Evolutionary conservation across 2,329 filamentous ascomycete species (phyloP).

Genomic region (Neonectria neomacrospora): DNA sequence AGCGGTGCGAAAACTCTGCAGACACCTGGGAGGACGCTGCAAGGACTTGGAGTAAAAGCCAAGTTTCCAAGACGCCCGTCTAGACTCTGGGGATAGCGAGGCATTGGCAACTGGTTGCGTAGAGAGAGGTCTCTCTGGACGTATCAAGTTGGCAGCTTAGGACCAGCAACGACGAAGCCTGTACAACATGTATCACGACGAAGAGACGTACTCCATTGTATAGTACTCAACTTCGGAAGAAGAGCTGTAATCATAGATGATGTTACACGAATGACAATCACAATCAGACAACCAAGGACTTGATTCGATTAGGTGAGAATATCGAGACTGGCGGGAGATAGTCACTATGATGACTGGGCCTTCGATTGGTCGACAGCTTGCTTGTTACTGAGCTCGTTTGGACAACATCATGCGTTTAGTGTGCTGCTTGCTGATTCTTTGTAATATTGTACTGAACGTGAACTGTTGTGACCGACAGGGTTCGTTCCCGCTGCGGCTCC

Average conservation of each 20-base stretch:
- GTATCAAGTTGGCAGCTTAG: not conserved
- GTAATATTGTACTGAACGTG: not conserved
- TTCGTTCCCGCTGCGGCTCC: not conserved
- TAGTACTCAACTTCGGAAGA: conserved; percentile 28
- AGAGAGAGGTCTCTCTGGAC: not conserved
- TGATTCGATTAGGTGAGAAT: not conserved
- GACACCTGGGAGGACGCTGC: conserved; percentile 74
- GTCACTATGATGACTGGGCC: not conserved
- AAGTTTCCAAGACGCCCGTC: conserved; percentile 25
- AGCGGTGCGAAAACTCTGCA: conserved; percentile 74
- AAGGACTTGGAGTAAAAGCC: conserved; percentile 66
- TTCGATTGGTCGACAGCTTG: not conserved
- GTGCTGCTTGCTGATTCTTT: not conserved
- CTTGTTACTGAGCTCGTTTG: not conserved
- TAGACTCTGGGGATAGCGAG: conserved; percentile 11
- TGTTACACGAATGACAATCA: not conserved
- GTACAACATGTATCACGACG: conserved; percentile 31
- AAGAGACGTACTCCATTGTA: conserved; percentile 29
- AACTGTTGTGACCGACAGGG: not conserved
- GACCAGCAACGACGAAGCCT: conserved; percentile 2
- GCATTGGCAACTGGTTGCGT: not conserved
- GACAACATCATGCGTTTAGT: not conserved
- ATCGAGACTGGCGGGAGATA: not conserved
- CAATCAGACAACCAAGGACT: not conserved
- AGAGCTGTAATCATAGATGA: conserved; percentile 10